Conservation (phyloP, 441 rosid genomes). For the Arabidopsis lyrata region DNA sequence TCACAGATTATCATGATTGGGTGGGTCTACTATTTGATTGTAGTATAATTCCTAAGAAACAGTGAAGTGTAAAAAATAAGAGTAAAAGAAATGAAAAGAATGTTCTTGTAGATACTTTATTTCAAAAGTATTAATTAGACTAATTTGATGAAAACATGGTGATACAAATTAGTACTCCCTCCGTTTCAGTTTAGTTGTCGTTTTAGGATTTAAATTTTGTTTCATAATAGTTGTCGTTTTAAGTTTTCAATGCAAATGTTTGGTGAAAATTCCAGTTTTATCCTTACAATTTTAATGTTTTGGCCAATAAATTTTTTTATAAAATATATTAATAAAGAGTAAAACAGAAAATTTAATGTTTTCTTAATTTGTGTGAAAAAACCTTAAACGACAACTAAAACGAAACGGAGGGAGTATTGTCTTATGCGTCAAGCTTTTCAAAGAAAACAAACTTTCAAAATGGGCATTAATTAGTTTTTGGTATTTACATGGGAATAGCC, state of each 20-base stretch:
- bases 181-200: no score
- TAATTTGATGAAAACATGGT: constrained; percentile 33
- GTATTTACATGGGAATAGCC: constrained; percentile 41
- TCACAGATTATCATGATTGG: background rate
- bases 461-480: constrained; percentile 36
- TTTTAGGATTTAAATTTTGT: no score
- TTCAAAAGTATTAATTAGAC: background rate
- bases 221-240: no score
- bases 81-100: constrained; percentile 23
- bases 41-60: constrained; percentile 1
- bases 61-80: background rate
- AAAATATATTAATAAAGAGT: no score
- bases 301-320: no score
- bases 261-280: no score
- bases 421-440: constrained; percentile 29
- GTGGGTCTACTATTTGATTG: background rate
- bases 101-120: constrained; percentile 15
- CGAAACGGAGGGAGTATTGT: no score
- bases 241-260: no score
- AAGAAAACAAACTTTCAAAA: background rate
- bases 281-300: no score
- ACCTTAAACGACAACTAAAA: no score
- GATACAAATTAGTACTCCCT: background rate
- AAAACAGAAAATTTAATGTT: no score
- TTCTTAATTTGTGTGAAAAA: no score